Evolutionary conservation across 2,329 filamentous ascomycete species (phyloP).

Genomic region (Cadophora luteo-olivacea): DNA sequence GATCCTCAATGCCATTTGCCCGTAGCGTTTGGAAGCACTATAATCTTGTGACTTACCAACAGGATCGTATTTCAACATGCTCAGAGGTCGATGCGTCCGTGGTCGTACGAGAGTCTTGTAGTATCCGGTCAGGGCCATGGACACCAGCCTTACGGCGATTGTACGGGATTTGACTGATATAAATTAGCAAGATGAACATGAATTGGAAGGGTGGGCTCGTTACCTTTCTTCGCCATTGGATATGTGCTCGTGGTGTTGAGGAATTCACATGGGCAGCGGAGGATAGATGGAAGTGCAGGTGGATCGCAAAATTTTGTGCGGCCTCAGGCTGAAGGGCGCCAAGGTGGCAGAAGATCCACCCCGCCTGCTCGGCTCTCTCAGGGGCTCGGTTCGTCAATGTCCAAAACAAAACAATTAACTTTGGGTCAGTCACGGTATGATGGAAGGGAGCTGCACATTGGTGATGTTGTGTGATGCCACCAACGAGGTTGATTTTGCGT

Average conservation of each 20-base stretch:
- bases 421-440: not conserved
- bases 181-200: not conserved
- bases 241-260: slow-evolving; percentile 2
- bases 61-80: slow-evolving; percentile 98
- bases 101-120: slow-evolving; percentile 91
- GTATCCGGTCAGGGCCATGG: slow-evolving; percentile 98
- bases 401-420: not conserved
- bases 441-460: not conserved
- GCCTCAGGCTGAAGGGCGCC: slow-evolving; percentile 7
- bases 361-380: not conserved
- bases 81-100: slow-evolving; percentile 80
- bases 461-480: not conserved
- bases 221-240: slow-evolving; percentile 34
- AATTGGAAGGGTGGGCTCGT: not conserved
- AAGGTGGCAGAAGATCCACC: not conserved
- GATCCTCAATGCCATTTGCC: not conserved
- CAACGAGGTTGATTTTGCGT: not conserved
- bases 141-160: slow-evolving; percentile 91
- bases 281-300: not conserved
- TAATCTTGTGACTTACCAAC: slow-evolving; percentile 65
- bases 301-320: slow-evolving; percentile 4
- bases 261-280: not conserved
- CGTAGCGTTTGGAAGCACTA: not conserved
- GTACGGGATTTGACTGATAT: slow-evolving; percentile 76
- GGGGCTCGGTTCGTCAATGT: not conserved